Evolutionary conservation across 345 rosid genomes (phyloP).

Genomic region (Eucalyptus erythrocorys): DNA sequence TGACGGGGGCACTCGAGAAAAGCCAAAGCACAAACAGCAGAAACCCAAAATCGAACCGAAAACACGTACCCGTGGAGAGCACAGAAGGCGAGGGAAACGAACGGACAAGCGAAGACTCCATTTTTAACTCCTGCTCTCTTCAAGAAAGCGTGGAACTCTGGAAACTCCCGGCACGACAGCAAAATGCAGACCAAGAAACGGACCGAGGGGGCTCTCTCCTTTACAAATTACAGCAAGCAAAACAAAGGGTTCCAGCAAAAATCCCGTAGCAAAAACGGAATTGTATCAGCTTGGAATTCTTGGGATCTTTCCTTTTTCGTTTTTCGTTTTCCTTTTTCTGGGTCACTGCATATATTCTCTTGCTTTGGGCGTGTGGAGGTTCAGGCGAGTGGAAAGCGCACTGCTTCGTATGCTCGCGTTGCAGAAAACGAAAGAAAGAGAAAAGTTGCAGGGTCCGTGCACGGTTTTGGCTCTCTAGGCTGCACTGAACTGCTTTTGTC

Average conservation of each 20-base stretch:
- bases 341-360: background rate
- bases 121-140: background rate
- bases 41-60: background rate
- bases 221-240: background rate
- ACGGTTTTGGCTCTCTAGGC: background rate
- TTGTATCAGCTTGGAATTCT: background rate
- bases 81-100: slow-evolving; percentile 7
- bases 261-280: background rate
- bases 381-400: background rate
- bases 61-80: slow-evolving; percentile 23
- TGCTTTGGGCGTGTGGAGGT: background rate
- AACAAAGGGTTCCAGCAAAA: background rate
- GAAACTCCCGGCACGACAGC: background rate
- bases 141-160: background rate
- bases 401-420: background rate
- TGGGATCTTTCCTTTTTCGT: background rate
- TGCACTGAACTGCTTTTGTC: background rate
- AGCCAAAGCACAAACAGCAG: background rate
- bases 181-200: background rate
- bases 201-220: background rate
- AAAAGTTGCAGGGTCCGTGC: background rate
- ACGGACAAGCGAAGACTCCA: slow-evolving; percentile 51
- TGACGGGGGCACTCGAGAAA: background rate
- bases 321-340: background rate
- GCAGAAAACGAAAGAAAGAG: background rate